Evolutionary conservation across 495 filamentous ascomycete species (phyloP).

Genomic region (Neurospora sp.): DNA sequence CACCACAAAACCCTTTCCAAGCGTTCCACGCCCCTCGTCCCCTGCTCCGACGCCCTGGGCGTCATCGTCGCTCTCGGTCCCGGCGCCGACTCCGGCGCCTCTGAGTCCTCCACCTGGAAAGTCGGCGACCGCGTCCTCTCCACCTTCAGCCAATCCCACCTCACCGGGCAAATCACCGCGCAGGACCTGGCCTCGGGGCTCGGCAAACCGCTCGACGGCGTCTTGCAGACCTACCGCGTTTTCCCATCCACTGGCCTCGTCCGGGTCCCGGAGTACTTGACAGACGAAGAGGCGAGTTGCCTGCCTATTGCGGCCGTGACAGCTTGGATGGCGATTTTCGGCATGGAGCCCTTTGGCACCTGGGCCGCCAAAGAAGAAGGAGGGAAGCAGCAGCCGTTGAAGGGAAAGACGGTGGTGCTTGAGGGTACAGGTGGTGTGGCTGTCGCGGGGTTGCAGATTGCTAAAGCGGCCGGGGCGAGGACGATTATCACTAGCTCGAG

Average conservation of each 20-base stretch:
- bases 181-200: slow-evolving; percentile 24
- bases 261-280: slow-evolving; percentile 28
- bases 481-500: slow-evolving; percentile 39
- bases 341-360: slow-evolving; percentile 31
- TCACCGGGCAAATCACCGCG: slow-evolving; percentile 27
- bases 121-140: slow-evolving; percentile 33
- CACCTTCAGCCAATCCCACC: slow-evolving; percentile 34
- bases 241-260: slow-evolving; percentile 30
- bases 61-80: slow-evolving; percentile 21
- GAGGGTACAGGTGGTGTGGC: slow-evolving; percentile 37
- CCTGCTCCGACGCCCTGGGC: slow-evolving; percentile 38
- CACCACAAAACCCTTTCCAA: slow-evolving; percentile 38
- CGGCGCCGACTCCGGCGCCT: slow-evolving; percentile 4
- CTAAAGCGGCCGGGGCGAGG: slow-evolving; percentile 22
- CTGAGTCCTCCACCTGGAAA: slow-evolving; percentile 10
- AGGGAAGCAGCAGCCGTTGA: not conserved
- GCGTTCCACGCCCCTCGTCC: slow-evolving; percentile 18
- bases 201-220: slow-evolving; percentile 28
- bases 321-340: slow-evolving; percentile 38
- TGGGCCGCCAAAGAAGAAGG: not conserved
- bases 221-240: slow-evolving; percentile 33
- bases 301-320: slow-evolving; percentile 36
- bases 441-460: slow-evolving; percentile 30
- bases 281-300: slow-evolving; percentile 30
- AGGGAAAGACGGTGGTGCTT: slow-evolving; percentile 29